Percentiles rank a stretch among this genome's conserved stretches.
Conservation (phyloP, 2,329 filamentous ascomycete genomes). For the Parafenestella ontariensis region DNA sequence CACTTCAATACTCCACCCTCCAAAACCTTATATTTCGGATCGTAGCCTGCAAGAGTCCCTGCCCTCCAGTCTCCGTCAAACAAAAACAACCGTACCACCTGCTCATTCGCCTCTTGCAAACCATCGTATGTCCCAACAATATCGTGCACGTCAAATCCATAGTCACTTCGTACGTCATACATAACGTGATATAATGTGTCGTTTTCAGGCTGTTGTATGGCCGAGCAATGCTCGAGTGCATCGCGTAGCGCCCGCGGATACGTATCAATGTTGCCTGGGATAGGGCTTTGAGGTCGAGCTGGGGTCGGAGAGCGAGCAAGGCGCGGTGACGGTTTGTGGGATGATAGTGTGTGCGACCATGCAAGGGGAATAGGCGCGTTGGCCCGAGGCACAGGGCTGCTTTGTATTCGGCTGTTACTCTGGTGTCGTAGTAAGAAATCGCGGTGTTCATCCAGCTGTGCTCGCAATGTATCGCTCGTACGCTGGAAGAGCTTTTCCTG, state of each 20-base stretch:
- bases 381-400: constrained; percentile 17
- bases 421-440: constrained; percentile 23
- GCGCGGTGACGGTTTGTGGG: not conserved
- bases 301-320: not conserved
- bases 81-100: not conserved
- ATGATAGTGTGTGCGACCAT: not conserved
- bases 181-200: not conserved
- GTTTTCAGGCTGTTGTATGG: not conserved
- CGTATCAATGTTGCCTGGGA: constrained; percentile 13
- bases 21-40: not conserved
- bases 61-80: not conserved
- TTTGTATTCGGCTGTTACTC: constrained; percentile 3
- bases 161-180: not conserved
- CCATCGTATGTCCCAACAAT: not conserved
- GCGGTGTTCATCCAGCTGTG: constrained; percentile 29
- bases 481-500: constrained; percentile 27
- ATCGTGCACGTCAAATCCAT: not conserved
- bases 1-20: not conserved
- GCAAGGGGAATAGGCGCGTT: constrained; percentile 4
- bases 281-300: constrained; percentile 1
- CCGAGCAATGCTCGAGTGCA: not conserved
- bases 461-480: constrained; percentile 26
- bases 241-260: constrained; percentile 18
- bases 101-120: constrained; percentile 9
- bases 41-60: not conserved